Evolutionary conservation across 2,329 filamentous ascomycete species (phyloP).

Genomic region (Neofusicoccum parvum): DNA sequence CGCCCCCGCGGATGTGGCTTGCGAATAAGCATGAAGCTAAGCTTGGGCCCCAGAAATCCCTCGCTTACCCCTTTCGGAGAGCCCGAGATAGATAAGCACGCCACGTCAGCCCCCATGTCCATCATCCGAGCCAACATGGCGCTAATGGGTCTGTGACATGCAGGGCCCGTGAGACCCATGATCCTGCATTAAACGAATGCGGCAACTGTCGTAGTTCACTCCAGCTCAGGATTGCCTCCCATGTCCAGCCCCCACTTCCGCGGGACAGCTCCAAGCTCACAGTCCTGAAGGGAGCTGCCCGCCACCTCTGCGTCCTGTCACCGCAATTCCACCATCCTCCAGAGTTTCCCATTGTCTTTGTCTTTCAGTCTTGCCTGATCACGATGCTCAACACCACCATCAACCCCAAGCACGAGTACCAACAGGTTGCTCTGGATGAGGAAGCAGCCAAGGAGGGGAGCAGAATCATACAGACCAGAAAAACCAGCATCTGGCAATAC

Average conservation of each 20-base stretch:
- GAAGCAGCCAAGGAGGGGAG: not conserved
- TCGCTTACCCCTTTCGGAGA: too few relatives aligned
- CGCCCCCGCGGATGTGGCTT: not conserved
- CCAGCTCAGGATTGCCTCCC: not conserved
- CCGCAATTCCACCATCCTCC: not conserved
- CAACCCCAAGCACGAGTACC: slow-evolving; percentile 3
- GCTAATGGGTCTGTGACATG: not conserved
- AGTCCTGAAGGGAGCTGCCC: not conserved
- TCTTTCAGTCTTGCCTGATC: not conserved
- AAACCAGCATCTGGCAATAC: not conserved
- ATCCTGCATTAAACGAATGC: not conserved
- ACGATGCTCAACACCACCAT: not conserved
- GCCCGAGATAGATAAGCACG: not conserved
- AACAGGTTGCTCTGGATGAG: not conserved
- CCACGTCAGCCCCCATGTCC: not conserved
- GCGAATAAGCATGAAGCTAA: not conserved
- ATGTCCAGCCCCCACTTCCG: not conserved
- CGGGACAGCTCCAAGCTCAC: not conserved
- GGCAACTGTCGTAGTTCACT: not conserved
- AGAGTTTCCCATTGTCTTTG: too few relatives aligned
- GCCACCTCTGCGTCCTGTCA: not conserved
- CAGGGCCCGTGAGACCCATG: not conserved
- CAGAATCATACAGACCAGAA: not conserved
- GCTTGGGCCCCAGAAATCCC: not conserved
- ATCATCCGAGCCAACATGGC: not conserved